These are phyloP conservation scores for Meyerozyma elateridarum DNA, from an alignment of 1,139 yeast genomes.

Conservation along the genomic window DNA sequence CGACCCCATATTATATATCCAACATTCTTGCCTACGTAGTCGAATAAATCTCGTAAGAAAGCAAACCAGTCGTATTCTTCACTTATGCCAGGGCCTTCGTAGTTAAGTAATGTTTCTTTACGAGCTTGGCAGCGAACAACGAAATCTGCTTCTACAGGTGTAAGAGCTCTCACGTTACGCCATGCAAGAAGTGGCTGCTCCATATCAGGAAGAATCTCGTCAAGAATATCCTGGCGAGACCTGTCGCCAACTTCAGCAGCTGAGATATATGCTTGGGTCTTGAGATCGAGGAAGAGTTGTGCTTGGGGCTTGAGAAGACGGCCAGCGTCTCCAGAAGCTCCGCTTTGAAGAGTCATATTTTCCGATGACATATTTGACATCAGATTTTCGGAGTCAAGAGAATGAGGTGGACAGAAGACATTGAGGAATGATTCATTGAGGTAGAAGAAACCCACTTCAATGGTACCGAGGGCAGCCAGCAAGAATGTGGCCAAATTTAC, in stretches of 20 bases:
- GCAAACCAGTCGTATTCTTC: slow-evolving; percentile 71
- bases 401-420: slow-evolving; percentile 69
- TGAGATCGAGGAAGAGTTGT: slow-evolving; percentile 72
- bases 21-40: slow-evolving; percentile 72
- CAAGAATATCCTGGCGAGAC: slow-evolving; percentile 63
- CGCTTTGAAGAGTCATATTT: slow-evolving; percentile 35
- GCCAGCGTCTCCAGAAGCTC: slow-evolving; percentile 41
- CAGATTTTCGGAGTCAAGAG: slow-evolving; percentile 39
- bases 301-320: slow-evolving; percentile 79
- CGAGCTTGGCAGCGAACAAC: slow-evolving; percentile 66
- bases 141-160: slow-evolving; percentile 72
- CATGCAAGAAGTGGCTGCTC: slow-evolving; percentile 49
- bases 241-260: slow-evolving; percentile 74
- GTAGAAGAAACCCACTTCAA: slow-evolving; percentile 83
- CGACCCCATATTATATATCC: slow-evolving; percentile 66
- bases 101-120: slow-evolving; percentile 53
- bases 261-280: slow-evolving; percentile 92
- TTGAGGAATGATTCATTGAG: slow-evolving; percentile 79
- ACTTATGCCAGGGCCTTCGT: slow-evolving; percentile 40
- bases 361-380: slow-evolving; percentile 34
- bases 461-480: slow-evolving; percentile 76
- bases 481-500: slow-evolving; percentile 85
- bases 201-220: slow-evolving; percentile 70
- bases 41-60: slow-evolving; percentile 69
- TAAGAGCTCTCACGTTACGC: slow-evolving; percentile 32